Evolutionary conservation across 2,329 filamentous ascomycete species (phyloP), one percentile per base, ranked within the genome.

Genomic region (Penicillium sp.): DNA sequence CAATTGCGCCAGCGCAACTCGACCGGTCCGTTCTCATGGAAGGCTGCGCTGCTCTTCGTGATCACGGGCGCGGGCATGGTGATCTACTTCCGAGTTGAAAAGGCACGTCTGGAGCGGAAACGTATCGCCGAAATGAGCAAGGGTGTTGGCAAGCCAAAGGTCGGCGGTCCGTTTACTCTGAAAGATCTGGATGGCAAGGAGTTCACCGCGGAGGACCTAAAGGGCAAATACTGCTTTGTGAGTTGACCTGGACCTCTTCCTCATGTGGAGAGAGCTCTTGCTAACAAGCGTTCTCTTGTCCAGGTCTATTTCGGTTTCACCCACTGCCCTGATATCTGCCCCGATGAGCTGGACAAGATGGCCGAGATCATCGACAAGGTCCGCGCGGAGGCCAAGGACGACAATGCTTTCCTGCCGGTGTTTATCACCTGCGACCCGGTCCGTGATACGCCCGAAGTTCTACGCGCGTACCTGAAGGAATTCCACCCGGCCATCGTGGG

Each of bases 281-380:
- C 54, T 59, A 31, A 53, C 1, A 23, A 23, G 20, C 18, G 39
- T n/a, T n/a, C n/a, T n/a, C n/a, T 41, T 7, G 20, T 49, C 4
- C 6, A 93, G 89, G 84, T 97, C 32, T 98, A 98, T 75, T 98
- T 98, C 69, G 93, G 93, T 64, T 98, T 98, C 79, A 92, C 89
- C 7, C 91, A 96, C 72, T 98, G 93, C 70, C 93, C 93, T 23
- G 93, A 98, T 69, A 98, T 98, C 68, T 98, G 93, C 76, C 93
- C 93, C 29, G 93, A 98, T 66, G 93, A 98, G 74, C 86, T 98
- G 63, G 93, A 98, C 76, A 98, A 98, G 78, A 96, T 98, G 91
- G 88, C 92, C n/a, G 79, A 80, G 50, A 95, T 97, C 82, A 87
- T 95, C 66, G 90, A 98, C 66, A 76, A 76, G 51, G 79, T 84